phyloP scores from a whole-genome alignment of 2,329 filamentous ascomycete species.

The Penicillium sp. region DNA sequence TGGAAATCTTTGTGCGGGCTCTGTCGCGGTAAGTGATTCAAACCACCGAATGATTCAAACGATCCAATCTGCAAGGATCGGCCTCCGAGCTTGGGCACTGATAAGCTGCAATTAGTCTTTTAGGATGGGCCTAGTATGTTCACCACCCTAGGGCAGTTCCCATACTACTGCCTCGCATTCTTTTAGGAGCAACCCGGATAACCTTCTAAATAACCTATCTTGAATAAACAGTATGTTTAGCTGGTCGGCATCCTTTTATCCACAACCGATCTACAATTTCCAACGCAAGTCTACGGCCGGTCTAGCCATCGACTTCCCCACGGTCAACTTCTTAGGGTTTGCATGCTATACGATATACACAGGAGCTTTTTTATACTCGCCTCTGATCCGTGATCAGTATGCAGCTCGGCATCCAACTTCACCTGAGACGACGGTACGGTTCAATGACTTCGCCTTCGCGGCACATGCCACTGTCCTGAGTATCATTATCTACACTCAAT shows the following conservation, averaged over 20 bases:
- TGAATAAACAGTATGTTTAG: conserved; percentile 38
- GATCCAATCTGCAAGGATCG: background rate
- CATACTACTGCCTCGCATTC: background rate
- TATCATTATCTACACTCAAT: conserved; percentile 75
- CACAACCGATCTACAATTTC: conserved; percentile 82
- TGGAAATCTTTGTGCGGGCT: conserved; percentile 42
- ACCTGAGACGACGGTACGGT: conserved; percentile 78
- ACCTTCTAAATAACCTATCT: background rate
- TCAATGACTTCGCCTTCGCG: conserved; percentile 91
- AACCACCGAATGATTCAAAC: background rate
- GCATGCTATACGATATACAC: conserved; percentile 76
- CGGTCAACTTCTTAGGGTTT: conserved; percentile 67
- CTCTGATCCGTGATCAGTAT: conserved; percentile 79
- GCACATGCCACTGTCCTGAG: conserved; percentile 77
- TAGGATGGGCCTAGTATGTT: conserved; percentile 73
- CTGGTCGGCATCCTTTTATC: conserved; percentile 93
- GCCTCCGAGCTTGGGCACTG: conserved; percentile 3
- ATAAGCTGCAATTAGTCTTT: conserved; percentile 54
- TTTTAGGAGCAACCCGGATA: no score
- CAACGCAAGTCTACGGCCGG: conserved; percentile 77
- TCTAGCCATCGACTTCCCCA: conserved; percentile 86
- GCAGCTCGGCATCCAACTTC: conserved; percentile 74
- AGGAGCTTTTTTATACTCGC: conserved; percentile 75
- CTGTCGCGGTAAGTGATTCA: conserved; percentile 45
- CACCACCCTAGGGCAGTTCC: no score